These are phyloP conservation scores for Leccinum arenicola DNA, from an alignment of 768 basidiomycete species.

Conservation along the genomic window DNA sequence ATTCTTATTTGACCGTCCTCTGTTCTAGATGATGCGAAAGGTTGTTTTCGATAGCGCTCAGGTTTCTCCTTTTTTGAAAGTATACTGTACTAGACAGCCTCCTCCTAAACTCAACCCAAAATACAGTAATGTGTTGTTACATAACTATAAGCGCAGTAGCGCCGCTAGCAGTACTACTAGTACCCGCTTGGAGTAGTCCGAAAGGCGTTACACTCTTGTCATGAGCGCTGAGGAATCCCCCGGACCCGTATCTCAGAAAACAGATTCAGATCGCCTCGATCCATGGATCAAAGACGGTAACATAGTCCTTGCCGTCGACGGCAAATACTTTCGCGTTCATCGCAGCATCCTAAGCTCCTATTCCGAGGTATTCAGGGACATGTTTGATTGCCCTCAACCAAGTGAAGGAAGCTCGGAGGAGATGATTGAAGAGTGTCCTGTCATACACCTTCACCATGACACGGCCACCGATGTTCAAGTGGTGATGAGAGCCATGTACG, in stretches of 20 bases:
- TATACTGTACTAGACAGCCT: not conserved
- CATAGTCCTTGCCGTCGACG: slow-evolving; percentile 3
- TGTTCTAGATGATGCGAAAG: not conserved
- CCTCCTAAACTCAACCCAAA: no score
- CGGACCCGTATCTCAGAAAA: not conserved
- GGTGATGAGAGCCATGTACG: slow-evolving; percentile 20
- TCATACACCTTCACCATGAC: slow-evolving; percentile 15
- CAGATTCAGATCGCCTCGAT: slow-evolving; percentile 5
- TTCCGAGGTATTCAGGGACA: slow-evolving; percentile 5
- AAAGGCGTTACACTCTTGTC: not conserved
- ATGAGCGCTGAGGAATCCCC: slow-evolving; percentile 1
- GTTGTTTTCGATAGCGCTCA: not conserved
- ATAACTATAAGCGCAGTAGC: no score
- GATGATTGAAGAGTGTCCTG: slow-evolving; percentile 15
- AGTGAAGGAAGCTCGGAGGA: not conserved
- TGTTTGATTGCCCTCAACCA: not conserved
- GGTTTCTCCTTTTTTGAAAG: not conserved
- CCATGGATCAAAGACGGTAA: slow-evolving; percentile 9
- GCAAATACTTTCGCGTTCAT: slow-evolving; percentile 6
- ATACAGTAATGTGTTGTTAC: not conserved
- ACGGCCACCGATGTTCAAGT: slow-evolving; percentile 9
- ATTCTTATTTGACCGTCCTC: not conserved
- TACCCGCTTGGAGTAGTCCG: not conserved
- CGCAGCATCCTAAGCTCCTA: slow-evolving; percentile 3
- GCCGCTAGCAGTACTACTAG: no score